Evolutionary conservation across 2,329 filamentous ascomycete genomes (phyloP), one percentile per base, ranked within the genome.

Genomic region (Arthrobotrys pseudoclavata): DNA sequence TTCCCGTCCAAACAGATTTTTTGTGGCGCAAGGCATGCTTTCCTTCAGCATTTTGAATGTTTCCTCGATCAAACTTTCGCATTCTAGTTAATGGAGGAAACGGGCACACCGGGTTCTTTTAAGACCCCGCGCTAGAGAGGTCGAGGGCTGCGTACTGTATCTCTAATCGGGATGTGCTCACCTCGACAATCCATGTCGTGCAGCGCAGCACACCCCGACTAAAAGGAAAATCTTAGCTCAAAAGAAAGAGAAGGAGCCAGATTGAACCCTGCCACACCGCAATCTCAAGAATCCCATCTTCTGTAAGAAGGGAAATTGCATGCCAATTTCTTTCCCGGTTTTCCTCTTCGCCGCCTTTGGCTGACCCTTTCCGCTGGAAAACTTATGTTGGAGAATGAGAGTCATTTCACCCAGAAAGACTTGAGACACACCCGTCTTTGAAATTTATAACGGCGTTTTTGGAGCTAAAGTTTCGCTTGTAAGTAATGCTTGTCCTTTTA

Each of bases 281-380:
- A 77, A 77, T 77, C 74, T 68, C 74, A 71, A 77, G 74, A 77
- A 77, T 77, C 74, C 74, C 74, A 77, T 77, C 64, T 66, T 76
- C 40, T 53, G 53, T 45, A 37, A 71, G 74, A 67, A 76, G 74
- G 74, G 55, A 77, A 77, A 77, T 77, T 77, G 74, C 74, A 77
- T 77, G 74, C 67, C 74, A 77, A 77, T 77, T 77, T 77, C 74
- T 70, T 77, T 71, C 62, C 48, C 52, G 22, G 52, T 37, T 29
- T 22, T 37, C 50, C 29, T 68, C 50, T 63, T 62, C 34, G 18
- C 48, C 63, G 60, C 63, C 40, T 48, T 64, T 71, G 18, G 31
- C 47, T 63, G 68, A 15, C 22, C 69, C 50, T 29, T 70, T 72
- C 55, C 10, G 31, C 9, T 60, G 7, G 31, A 42, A 42, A 26